Base-by-base conservation (phyloP, 2,329 filamentous ascomycete genomes). In the Diaporthe eres region DNA sequence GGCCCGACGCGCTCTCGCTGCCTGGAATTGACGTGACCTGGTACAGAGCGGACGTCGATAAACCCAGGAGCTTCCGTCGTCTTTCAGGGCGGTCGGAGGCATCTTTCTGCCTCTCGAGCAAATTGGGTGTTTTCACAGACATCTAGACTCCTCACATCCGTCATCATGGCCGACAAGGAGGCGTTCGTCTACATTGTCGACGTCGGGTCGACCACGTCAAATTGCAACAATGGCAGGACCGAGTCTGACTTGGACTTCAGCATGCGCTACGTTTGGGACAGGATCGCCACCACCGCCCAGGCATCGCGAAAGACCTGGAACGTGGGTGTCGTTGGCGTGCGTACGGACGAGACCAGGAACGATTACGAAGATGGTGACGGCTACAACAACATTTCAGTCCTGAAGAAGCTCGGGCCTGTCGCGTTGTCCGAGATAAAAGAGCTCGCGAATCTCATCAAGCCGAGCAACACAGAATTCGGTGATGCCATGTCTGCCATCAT, bases 261-360 rank as follows among this genome's bases (percentile, higher is more conserved):
- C 65, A 92, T 98, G 91, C 91, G 92, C 77, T 99, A 98, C 85
- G 90, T 98, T 68, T 99, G 96, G 96, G 96, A 98, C 87, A 97
- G 94, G 82, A 94, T 97, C 79, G 93, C 93, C 7, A 91, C 90
- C 10, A 95, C 92, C 4, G 93, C 95, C 84, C 85, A 89, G 61
- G 83, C 83, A 42, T 92, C 91, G 39, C 90, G 94, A 68, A 96
- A 95, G 83, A 95, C 93, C 0, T 91, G 92, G 80, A 90, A 90
- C 31, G 86, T 95, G 61, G 94, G 95, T n/a, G 93, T 98, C 2
- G 85, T 99, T 76, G 97, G 94, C 0, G 87, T 98, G 74, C 91
- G 94, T 75, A 98, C 96, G 25, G 93, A 98, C 80, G 92, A 88
- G 57, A 96, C 95, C 0, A 83, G 88, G 65, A 95, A 98, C 79